Evolutionary conservation across 805 yeast genomes (phyloP).

Genomic region (Debaryomyces castellii): DNA sequence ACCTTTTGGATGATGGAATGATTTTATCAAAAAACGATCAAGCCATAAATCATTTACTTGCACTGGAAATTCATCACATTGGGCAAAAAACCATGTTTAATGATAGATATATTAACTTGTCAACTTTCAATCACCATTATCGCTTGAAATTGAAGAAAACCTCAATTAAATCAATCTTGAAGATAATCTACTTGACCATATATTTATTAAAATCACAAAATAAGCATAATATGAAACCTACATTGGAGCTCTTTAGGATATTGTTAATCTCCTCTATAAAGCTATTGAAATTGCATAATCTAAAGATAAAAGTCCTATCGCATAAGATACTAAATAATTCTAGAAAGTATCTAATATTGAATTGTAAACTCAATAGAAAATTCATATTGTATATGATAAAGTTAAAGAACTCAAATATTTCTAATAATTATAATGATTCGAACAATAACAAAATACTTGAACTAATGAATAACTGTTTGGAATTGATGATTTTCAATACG

Average conservation of each 20-base stretch:
- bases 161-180: conserved; percentile 15
- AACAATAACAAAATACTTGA: conserved; percentile 2
- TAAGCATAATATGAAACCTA: neutral
- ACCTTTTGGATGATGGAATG: conserved; percentile 40
- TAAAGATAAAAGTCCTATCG: conserved; percentile 21
- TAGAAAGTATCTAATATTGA: conserved; percentile 29
- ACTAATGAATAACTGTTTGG: conserved; percentile 24
- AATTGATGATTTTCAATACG: conserved; percentile 27
- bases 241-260: conserved; percentile 28
- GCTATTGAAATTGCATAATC: conserved; percentile 23
- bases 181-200: conserved; percentile 25
- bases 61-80: neutral
- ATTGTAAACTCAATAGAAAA: conserved; percentile 37
- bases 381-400: conserved; percentile 30
- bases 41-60: conserved; percentile 18
- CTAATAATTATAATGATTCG: neutral
- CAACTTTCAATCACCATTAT: conserved; percentile 4
- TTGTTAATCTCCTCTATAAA: conserved; percentile 28
- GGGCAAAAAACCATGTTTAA: conserved; percentile 9
- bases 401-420: conserved; percentile 18
- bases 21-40: conserved; percentile 44
- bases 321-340: conserved; percentile 21
- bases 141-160: conserved; percentile 3
- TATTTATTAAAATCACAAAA: conserved; percentile 26
- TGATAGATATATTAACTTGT: conserved; percentile 4